Evolutionary conservation across 805 yeast species (phyloP).

Genomic region (Barnettozyma botsteinii): DNA sequence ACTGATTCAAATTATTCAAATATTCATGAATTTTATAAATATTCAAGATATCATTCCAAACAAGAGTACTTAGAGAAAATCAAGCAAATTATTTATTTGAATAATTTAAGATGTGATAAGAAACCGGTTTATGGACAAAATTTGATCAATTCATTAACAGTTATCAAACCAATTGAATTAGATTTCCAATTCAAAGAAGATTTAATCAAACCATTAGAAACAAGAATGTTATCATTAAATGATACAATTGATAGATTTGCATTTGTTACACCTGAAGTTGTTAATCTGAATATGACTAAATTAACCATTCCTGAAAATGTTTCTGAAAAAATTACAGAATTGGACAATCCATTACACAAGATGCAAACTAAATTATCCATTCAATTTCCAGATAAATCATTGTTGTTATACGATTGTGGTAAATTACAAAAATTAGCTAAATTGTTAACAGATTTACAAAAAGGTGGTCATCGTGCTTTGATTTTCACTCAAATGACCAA

Average conservation of each 20-base stretch:
- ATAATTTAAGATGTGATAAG: constrained; percentile 57
- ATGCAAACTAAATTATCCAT: constrained; percentile 82
- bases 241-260: constrained; percentile 68
- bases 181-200: constrained; percentile 21
- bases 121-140: constrained; percentile 67
- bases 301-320: constrained; percentile 38
- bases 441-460: constrained; percentile 68
- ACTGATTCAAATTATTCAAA: constrained; percentile 28
- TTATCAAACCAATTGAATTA: constrained; percentile 27
- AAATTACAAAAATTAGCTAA: constrained; percentile 81
- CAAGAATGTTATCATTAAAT: constrained; percentile 35
- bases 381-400: constrained; percentile 92
- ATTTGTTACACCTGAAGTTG: constrained; percentile 83
- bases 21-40: constrained; percentile 55
- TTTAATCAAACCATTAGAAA: constrained; percentile 36
- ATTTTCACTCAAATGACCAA: constrained; percentile 98
- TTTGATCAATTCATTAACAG: constrained; percentile 37
- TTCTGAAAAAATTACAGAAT: constrained; percentile 23
- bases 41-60: constrained; percentile 47
- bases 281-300: constrained; percentile 64
- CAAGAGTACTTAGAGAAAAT: constrained; percentile 45
- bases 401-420: constrained; percentile 94
- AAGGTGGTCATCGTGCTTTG: constrained; percentile 87
- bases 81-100: constrained; percentile 55
- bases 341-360: constrained; percentile 60